Conservation (phyloP, 805 yeast species). For the Candida parachauliodes region DNA sequence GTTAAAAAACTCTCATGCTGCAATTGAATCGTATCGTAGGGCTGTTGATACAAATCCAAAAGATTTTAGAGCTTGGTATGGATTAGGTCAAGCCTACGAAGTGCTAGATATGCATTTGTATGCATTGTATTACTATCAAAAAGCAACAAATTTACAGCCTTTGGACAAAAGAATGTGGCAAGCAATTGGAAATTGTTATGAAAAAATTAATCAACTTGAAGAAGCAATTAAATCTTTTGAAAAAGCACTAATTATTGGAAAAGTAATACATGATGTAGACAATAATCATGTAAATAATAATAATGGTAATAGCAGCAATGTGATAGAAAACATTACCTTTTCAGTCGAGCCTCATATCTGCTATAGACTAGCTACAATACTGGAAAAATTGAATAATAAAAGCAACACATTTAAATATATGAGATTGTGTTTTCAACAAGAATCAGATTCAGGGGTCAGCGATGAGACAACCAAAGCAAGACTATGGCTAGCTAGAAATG, state of each 20-base stretch:
- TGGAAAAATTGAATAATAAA: conserved; percentile 52
- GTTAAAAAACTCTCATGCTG: conserved; percentile 93
- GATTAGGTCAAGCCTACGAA: conserved; percentile 96
- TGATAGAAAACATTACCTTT: no score
- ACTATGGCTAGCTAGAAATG: conserved; percentile 79
- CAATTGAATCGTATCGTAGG: conserved; percentile 88
- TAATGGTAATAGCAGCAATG: conserved; percentile 1
- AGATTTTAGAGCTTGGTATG: conserved; percentile 98
- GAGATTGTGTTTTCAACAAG: conserved; percentile 66
- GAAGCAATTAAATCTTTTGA: conserved; percentile 81
- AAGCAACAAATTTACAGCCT: conserved; percentile 85
- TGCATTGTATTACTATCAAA: conserved; percentile 87
- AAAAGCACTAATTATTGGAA: conserved; percentile 64
- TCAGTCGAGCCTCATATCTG: conserved; percentile 44
- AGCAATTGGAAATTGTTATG: conserved; percentile 87
- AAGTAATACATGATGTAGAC: conserved; percentile 15
- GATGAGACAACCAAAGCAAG: conserved; percentile 79
- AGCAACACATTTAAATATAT: conserved; percentile 58
- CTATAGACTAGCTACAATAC: conserved; percentile 64
- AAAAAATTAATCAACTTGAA: conserved; percentile 61
- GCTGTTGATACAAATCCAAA: conserved; percentile 87
- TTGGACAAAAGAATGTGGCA: conserved; percentile 94
- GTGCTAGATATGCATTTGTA: conserved; percentile 92
- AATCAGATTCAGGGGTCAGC: conserved; percentile 57
- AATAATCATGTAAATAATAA: conserved; percentile 3